Evolutionary conservation across 495 filamentous ascomycete genomes (phyloP), one percentile per base, ranked within the genome.

Genomic region (Lasiosphaeris hirsuta): DNA sequence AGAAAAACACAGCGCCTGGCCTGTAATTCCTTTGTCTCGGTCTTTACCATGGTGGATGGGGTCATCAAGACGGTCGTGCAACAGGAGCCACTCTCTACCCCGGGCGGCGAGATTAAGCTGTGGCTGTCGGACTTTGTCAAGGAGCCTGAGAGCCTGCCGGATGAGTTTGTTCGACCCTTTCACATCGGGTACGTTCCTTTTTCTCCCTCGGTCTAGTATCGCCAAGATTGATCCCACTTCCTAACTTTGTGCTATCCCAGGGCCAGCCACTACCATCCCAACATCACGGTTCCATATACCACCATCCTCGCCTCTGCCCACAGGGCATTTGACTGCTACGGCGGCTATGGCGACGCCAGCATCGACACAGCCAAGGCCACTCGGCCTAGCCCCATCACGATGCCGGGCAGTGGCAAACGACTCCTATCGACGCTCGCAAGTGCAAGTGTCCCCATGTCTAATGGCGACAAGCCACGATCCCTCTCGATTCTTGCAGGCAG

Each of bases 121-220:
- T 52, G 50, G 50, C 4, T 52, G 39, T 52, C 50, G 17, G 50
- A 52, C 35, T 37, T 52, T 39, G 35, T 52, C 50, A 37, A 52
- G 37, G 35, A 52, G 41, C 35, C 39, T 23, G 30, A 52, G 50
- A 5, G 50, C 36, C 35, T 52, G 35, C 34, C 50, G 36, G 30
- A 41, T 15, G 50, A 52, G 15, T 41, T 35, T 19, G 9, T 30
- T 37, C 50, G 50, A 41, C 50, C 50, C 11, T 37, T 52, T 37
- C 35, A 52, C 35, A 52, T 17, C 50, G 36, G 41, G 50, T 52
- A 52, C 19, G 50, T 40, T 52, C n/a, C n/a, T n/a, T n/a, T n/a
- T n/a, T n/a, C n/a, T n/a, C n/a, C n/a, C n/a, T n/a, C 41, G 39
- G 35, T 52, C 30, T 41, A n/a, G n/a, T n/a, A n/a, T n/a, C n/a